Conservation (phyloP, 2,329 filamentous ascomycete species). For the Cladophialophora psammophila region DNA sequence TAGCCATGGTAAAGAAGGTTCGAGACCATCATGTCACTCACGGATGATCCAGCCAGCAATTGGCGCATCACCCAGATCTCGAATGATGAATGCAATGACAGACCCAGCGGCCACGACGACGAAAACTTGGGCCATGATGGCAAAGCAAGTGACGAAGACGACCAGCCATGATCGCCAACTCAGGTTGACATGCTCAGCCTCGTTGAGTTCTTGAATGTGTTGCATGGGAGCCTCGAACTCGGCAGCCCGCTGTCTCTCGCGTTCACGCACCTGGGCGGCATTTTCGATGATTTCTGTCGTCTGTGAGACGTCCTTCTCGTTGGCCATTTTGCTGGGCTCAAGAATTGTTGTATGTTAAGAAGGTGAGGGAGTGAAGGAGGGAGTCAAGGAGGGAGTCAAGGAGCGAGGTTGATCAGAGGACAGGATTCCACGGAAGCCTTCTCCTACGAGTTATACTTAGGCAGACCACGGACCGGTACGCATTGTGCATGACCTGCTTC, state of each 20-base stretch:
- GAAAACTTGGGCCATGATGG: conserved; percentile 62
- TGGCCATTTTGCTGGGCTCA: conserved; percentile 23
- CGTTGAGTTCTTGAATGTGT: conserved; percentile 33
- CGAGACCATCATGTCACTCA: conserved; percentile 25
- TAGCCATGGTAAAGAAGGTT: background rate
- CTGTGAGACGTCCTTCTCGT: conserved; percentile 29
- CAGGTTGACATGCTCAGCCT: conserved; percentile 54
- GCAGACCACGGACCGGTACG: conserved; percentile 16
- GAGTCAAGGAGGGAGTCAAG: too few species aligned
- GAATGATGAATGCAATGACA: conserved; percentile 63
- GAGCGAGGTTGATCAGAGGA: conserved; percentile 1
- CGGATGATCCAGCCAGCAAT: conserved; percentile 65
- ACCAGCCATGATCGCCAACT: conserved; percentile 64
- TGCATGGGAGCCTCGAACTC: conserved; percentile 35
- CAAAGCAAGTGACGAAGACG: conserved; percentile 60
- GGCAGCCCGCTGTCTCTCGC: conserved; percentile 25
- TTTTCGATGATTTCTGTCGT: conserved; percentile 33
- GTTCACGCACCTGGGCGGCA: conserved; percentile 12
- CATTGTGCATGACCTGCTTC: background rate
- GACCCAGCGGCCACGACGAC: conserved; percentile 64
- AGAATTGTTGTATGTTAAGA: background rate
- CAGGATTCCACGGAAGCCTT: background rate
- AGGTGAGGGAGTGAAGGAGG: too few species aligned
- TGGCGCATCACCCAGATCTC: conserved; percentile 60
- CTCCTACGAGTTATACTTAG: conserved; percentile 10